A percentile compares a stretch with the other conserved stretches of the same genome.
Conservation (phyloP, 208 protist species). For the Trypanosoma avium region DNA sequence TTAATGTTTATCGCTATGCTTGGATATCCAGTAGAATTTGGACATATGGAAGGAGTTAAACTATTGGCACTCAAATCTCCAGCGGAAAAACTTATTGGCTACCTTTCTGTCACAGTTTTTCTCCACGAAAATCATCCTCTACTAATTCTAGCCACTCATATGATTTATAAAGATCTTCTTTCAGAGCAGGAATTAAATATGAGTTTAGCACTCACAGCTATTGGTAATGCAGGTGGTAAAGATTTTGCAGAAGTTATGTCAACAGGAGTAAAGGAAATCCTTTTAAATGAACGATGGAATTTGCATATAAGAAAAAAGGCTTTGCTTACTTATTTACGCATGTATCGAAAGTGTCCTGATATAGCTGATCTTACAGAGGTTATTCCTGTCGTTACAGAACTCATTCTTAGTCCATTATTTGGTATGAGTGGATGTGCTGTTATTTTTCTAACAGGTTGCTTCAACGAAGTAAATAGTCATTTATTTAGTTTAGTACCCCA, state of each 20-base stretch:
- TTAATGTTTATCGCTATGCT: constrained; percentile 99
- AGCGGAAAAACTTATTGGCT: constrained; percentile 98
- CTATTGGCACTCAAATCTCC: constrained; percentile 95
- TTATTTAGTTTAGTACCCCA: constrained; percentile 54
- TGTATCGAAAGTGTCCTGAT: constrained; percentile 95
- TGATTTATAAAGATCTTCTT: constrained; percentile 95
- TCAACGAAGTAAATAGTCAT: constrained; percentile 64
- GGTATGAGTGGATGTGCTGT: constrained; percentile 94
- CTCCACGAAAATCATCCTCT: constrained; percentile 97
- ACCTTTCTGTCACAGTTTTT: constrained; percentile 95
- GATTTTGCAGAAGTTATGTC: constrained; percentile 98
- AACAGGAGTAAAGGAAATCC: constrained; percentile 92
- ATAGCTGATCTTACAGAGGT: constrained; percentile 66
- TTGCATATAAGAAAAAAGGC: constrained; percentile 98
- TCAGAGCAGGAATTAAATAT: constrained; percentile 89
- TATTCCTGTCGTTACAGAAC: constrained; percentile 76
- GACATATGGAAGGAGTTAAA: constrained; percentile 98
- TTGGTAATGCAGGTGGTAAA: constrained; percentile 97
- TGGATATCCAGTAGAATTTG: constrained; percentile 99
- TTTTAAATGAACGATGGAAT: constrained; percentile 77
- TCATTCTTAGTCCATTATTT: constrained; percentile 85
- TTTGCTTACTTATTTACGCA: constrained; percentile 95
- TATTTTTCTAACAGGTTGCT: constrained; percentile 91
- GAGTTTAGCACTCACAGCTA: constrained; percentile 95
- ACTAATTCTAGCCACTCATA: constrained; percentile 97